A percentile compares a stretch with the other conserved stretches of the same genome.
Evolutionary conservation across 2,329 filamentous ascomycete species (phyloP).

Genomic region (Dactylonectria macrodidyma): DNA sequence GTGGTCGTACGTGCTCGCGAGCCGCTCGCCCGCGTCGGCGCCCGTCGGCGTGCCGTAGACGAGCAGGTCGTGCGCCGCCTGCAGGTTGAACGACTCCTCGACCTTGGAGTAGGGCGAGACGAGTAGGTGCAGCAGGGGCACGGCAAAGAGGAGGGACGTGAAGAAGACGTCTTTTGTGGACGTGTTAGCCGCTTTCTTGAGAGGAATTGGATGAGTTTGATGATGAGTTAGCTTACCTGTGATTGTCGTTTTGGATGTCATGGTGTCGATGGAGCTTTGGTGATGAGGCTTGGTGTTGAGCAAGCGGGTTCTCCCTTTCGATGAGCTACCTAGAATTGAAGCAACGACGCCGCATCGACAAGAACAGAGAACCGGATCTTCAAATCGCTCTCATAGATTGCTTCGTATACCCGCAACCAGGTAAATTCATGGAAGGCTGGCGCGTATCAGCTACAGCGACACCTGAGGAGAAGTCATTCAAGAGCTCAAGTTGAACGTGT

Average conservation of each 20-base stretch:
- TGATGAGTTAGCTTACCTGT: slow-evolving; percentile 29
- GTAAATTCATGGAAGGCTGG: neutral
- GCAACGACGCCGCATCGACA: neutral
- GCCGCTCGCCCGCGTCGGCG: slow-evolving; percentile 63
- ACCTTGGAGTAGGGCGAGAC: slow-evolving; percentile 94
- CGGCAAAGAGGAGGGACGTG: slow-evolving; percentile 59
- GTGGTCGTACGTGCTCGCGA: slow-evolving; percentile 85
- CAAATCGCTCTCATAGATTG: neutral
- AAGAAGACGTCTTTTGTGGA: slow-evolving; percentile 43
- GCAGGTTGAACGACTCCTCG: slow-evolving; percentile 98
- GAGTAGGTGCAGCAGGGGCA: slow-evolving; percentile 79
- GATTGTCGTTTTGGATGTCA: slow-evolving; percentile 40
- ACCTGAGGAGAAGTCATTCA: neutral
- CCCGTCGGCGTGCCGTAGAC: slow-evolving; percentile 80
- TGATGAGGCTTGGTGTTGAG: slow-evolving; percentile 7
- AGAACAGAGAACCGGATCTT: neutral
- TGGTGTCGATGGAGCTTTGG: neutral
- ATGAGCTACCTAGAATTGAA: neutral
- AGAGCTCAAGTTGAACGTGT: neutral
- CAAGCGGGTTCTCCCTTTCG: neutral
- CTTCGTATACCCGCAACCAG: neutral
- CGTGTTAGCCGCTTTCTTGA: slow-evolving; percentile 12
- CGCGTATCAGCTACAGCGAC: neutral
- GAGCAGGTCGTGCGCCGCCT: slow-evolving; percentile 92
- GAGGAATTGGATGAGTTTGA: neutral